These are phyloP conservation scores for Paramyrothecium roridum DNA, from an alignment of 2,329 filamentous ascomycete genomes.

Conservation along the genomic window DNA sequence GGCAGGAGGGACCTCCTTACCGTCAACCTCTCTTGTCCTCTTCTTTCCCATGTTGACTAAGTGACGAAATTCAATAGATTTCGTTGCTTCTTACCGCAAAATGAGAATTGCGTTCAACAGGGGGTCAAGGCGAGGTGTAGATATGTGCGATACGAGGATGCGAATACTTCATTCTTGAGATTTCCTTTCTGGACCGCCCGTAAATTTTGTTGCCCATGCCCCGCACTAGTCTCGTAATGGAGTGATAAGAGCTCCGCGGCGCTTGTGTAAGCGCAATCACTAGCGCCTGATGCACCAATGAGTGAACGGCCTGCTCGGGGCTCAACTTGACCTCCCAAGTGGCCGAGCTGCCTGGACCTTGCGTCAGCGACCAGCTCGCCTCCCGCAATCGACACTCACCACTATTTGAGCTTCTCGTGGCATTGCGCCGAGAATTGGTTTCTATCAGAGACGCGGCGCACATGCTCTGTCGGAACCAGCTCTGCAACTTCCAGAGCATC, in stretches of 20 bases:
- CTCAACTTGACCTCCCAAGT: not conserved
- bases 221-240: conserved; percentile 35
- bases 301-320: conserved; percentile 4
- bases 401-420: not conserved
- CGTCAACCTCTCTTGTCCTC: conserved; percentile 44
- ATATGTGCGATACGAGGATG: too few relatives aligned
- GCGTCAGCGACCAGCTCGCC: conserved; percentile 19
- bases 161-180: not conserved
- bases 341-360: conserved; percentile 17
- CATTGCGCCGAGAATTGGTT: conserved; percentile 1
- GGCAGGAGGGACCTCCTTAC: conserved; percentile 32
- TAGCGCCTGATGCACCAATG: conserved; percentile 16
- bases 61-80: not conserved
- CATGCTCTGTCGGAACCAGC: not conserved
- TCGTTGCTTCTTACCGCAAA: too few relatives aligned
- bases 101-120: too few relatives aligned
- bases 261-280: conserved; percentile 17
- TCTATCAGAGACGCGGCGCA: conserved; percentile 3
- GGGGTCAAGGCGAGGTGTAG: too few relatives aligned
- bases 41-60: conserved; percentile 45
- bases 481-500: too few relatives aligned
- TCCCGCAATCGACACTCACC: not conserved
- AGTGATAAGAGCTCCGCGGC: conserved; percentile 17
- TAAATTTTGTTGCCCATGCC: conserved; percentile 33
- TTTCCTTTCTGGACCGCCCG: conserved; percentile 6